Base-by-base conservation (phyloP, 2,329 filamentous ascomycete species). In the Dothistroma pini region DNA sequence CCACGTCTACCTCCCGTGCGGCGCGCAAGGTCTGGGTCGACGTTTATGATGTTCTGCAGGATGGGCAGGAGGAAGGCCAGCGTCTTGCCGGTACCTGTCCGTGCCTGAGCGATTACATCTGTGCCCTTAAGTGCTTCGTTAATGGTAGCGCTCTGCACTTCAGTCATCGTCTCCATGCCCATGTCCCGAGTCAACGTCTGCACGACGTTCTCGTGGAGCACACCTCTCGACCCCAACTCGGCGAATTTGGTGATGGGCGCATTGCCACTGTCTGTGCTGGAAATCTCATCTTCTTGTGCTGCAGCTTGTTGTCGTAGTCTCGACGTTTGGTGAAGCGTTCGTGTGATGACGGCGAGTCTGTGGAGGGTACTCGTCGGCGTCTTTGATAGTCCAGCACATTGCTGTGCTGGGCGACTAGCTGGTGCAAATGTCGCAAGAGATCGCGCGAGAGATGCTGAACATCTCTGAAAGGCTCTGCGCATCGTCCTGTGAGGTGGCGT, bases 1-100 rank as follows among this genome's bases (percentile, higher is more conserved):
- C 88, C 68, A 80, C 77, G 35, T 80, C 75, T 83, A 4, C 80
- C 75, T 58, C 72, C 58, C 21, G 71, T 68, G 60, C 68, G 66
- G 41, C 79, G 74, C 56, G 83, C 85, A 35, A 96, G 82, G 0
- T 78, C 75, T 0, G 86, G 85, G 65, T 91, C 85, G 62, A 81
- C 77, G 21, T 77, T 75, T 63, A 96, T 79, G 71, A 96, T 89
- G 62, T 87, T 87, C 74, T 97, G 91, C 56, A 97, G 79, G 8
- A 92, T 81, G 55, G 95, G 95, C 7, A 97, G 78, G 25, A 99
- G 82, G 80, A 97, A 99, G 38, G 91, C 95, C 60, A 97, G 79
- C 0, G 95, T 99, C 79, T 99, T 99, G 74, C 95, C 95, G 4
- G 95, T 97, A 74, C 95, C 95, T 9, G 95, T 99, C 78, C 91